Evolutionary conservation across 108 stramenopile species (phyloP).

Genomic region (Cyclotella cryptica): DNA sequence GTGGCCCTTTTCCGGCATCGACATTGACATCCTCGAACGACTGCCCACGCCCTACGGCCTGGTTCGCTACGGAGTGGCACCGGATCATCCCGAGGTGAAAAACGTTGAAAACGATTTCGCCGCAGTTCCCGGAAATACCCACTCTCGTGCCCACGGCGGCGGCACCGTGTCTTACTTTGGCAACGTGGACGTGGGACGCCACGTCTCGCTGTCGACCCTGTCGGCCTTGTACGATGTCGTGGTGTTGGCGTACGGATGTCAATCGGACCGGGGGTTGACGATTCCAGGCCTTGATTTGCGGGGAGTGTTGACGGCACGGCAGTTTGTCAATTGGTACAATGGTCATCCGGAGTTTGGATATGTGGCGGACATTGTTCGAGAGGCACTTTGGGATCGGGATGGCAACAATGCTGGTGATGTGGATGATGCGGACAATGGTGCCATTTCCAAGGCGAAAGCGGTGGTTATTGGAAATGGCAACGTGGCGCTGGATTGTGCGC

Average conservation of each 20-base stretch:
- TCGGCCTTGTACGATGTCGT: constrained; percentile 81
- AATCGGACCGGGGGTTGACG: constrained; percentile 64
- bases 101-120: constrained; percentile 95
- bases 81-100: constrained; percentile 99
- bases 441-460: constrained; percentile 34
- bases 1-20: constrained; percentile 34
- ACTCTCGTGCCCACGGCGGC: not conserved
- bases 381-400: constrained; percentile 52
- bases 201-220: constrained; percentile 72
- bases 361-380: constrained; percentile 51
- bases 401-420: constrained; percentile 38
- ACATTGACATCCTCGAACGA: constrained; percentile 89
- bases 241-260: constrained; percentile 94
- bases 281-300: constrained; percentile 66
- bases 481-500: constrained; percentile 96
- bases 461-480: constrained; percentile 98
- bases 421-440: too few relatives aligned
- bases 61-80: constrained; percentile 96
- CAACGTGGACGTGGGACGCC: constrained; percentile 85
- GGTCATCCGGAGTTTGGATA: constrained; percentile 76
- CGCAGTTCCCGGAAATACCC: constrained; percentile 47
- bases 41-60: constrained; percentile 94
- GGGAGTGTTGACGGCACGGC: constrained; percentile 88
- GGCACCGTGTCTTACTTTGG: constrained; percentile 63
- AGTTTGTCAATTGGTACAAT: constrained; percentile 98